phyloP scores from a whole-genome alignment of 148 eudicot species.

The Fagopyrum tataricum region DNA sequence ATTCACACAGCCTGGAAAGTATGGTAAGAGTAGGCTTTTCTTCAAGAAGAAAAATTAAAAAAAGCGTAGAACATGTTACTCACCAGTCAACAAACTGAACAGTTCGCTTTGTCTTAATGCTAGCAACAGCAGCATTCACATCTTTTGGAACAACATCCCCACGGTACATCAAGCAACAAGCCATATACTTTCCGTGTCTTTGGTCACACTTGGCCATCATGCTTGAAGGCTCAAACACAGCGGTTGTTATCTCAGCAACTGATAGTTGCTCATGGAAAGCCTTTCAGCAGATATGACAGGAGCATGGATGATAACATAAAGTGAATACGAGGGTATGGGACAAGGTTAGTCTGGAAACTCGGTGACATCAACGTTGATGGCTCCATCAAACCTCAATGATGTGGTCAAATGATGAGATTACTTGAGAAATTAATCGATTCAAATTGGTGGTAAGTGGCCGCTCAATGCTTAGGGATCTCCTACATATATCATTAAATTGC shows the following conservation, averaged over 20 bases:
- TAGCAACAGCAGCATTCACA: slow-evolving; percentile 15
- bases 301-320: slow-evolving; percentile 13
- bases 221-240: slow-evolving; percentile 13
- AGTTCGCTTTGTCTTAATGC: slow-evolving; percentile 13
- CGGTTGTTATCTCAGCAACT: slow-evolving; percentile 14
- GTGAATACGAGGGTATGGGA: slow-evolving; percentile 14
- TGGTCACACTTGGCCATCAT: slow-evolving; percentile 16
- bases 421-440: slow-evolving; percentile 12
- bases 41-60: no score
- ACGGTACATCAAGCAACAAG: slow-evolving; percentile 16
- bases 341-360: slow-evolving; percentile 16
- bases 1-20: not conserved
- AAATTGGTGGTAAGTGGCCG: slow-evolving; percentile 9
- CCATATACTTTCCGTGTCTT: slow-evolving; percentile 15
- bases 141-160: slow-evolving; percentile 15
- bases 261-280: slow-evolving; percentile 16
- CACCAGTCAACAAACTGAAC: slow-evolving; percentile 17
- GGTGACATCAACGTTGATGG: slow-evolving; percentile 14
- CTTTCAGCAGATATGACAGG: slow-evolving; percentile 15
- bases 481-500: slow-evolving; percentile 16
- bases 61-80: not conserved
- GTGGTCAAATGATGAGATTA: slow-evolving; percentile 14
- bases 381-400: slow-evolving; percentile 15
- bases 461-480: slow-evolving; percentile 13
- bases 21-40: not conserved